Evolutionary conservation across 2,329 filamentous ascomycete species (phyloP).

Genomic region (Cladosporium sp.): DNA sequence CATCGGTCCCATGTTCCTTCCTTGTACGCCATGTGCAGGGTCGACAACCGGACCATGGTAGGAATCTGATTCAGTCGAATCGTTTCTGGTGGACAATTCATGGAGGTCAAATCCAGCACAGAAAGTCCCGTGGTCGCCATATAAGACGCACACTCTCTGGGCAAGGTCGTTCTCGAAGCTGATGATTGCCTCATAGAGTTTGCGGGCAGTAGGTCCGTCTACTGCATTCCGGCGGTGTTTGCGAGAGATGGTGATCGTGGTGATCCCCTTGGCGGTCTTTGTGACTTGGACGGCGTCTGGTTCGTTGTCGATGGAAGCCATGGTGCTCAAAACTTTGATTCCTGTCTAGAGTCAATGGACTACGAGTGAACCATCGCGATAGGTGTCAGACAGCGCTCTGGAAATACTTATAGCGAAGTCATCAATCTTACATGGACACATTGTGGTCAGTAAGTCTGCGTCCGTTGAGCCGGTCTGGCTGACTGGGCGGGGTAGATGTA

Average conservation of each 20-base stretch:
- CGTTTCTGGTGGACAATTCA: conserved; percentile 29
- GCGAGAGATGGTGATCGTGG: conserved; percentile 54
- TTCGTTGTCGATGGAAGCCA: conserved; percentile 8
- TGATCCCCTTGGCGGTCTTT: conserved; percentile 40
- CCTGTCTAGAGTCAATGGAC: too few species aligned
- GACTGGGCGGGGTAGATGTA: too few species aligned
- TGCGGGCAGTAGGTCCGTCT: conserved; percentile 44
- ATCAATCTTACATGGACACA: too few species aligned
- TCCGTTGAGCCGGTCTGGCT: too few species aligned
- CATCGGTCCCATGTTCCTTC: conserved; percentile 46
- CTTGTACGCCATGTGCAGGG: conserved; percentile 31
- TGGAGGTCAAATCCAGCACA: conserved; percentile 53
- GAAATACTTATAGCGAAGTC: too few species aligned
- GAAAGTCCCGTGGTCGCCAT: conserved; percentile 46
- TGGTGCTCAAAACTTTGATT: neutral
- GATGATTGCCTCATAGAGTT: conserved; percentile 46
- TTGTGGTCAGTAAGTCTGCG: too few species aligned
- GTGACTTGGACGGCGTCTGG: conserved; percentile 21
- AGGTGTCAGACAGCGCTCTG: too few species aligned
- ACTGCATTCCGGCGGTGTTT: conserved; percentile 50
- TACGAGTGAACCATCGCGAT: too few species aligned
- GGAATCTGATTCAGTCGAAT: conserved; percentile 18
- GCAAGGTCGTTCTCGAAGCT: conserved; percentile 46
- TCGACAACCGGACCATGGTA: conserved; percentile 12
- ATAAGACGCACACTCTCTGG: conserved; percentile 52